Base-by-base conservation (phyloP, 2,329 filamentous ascomycete species). In the Botrytis galanthina region DNA sequence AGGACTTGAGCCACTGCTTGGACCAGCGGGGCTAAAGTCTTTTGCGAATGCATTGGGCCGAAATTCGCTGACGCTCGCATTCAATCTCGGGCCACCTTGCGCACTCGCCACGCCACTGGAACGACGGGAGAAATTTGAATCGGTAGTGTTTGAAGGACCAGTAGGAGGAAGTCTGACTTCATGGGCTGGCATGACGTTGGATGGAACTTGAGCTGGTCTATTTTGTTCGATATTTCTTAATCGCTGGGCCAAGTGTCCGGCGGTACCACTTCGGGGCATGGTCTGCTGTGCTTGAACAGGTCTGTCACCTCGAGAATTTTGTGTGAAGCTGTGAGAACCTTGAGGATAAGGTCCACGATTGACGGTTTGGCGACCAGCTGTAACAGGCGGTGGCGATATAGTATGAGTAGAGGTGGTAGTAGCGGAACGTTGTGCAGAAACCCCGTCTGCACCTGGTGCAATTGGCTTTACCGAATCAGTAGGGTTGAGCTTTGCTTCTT, bases 41-140 rank as follows among this genome's bases (percentile, higher is more conserved):
- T 89, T 88, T 0, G 95, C 94, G 75, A 92, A 92, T 7, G 93
- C 91, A 78, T 92, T 97, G 29, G 95, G 96, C 76, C 92, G 91
- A 83, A 98, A 98, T 79, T 97, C 94, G 80, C 88, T 86, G 77
- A 86, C 91, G 78, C 89, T 90, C 10, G 89, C 89, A 75, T 91
- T 91, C 77, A 91, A 80, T 81, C 90, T 89, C 63, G 84, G 85
- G 6, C 84, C 85, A 10, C 84, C 84, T 78, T 88, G 83, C 70
- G 87, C 87, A 61, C 83, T 83, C 20, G 85, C 83, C n/a, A 86
- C 81, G 67, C 84, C 85, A 75, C 85, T 87, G 63, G 87, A 83
- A 63, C 89, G 84, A 78, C 87, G 84, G 79, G 85, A 83, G 84
- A 88, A 86, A 76, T 86, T 75, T 79, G 85, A 78, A 79, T 91